Conservation (phyloP, 495 filamentous ascomycete genomes). For the Choiromyces venosus region DNA sequence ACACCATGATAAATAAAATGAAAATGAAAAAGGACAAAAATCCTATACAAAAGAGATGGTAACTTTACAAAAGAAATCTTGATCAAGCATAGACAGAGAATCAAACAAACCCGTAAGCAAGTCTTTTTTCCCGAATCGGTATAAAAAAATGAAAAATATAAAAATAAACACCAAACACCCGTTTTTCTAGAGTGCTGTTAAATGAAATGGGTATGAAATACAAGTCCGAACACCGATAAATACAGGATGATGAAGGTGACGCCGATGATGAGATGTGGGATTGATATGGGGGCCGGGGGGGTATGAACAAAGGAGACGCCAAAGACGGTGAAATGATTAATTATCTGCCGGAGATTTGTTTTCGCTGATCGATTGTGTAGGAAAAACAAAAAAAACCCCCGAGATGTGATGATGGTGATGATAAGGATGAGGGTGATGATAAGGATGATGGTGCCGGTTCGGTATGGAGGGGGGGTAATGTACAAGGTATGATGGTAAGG, state of each 20-base stretch:
- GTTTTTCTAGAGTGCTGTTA: not conserved
- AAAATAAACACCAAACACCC: not conserved
- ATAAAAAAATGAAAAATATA: too few relatives aligned
- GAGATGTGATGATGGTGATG: not conserved
- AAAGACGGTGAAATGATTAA: not conserved
- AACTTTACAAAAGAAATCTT: slow-evolving; percentile 4
- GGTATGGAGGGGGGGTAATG: not conserved
- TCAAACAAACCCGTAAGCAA: not conserved
- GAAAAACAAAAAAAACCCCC: not conserved
- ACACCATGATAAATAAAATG: not conserved
- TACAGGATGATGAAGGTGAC: not conserved
- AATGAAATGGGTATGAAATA: slow-evolving; percentile 2
- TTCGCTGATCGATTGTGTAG: not conserved
- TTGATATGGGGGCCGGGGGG: not conserved
- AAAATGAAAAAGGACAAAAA: not conserved
- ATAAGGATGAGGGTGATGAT: not conserved
- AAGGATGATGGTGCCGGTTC: not conserved
- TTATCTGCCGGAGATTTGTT: not conserved
- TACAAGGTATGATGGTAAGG: not conserved
- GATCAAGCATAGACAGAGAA: not conserved
- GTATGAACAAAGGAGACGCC: not conserved
- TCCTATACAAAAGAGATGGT: not conserved
- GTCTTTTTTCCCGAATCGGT: slow-evolving; percentile 3
- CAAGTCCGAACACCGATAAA: slow-evolving; percentile 1
- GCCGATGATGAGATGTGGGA: not conserved